Conservation (phyloP, 108 stramenopile genomes). For the Skeletonema menzelii region DNA sequence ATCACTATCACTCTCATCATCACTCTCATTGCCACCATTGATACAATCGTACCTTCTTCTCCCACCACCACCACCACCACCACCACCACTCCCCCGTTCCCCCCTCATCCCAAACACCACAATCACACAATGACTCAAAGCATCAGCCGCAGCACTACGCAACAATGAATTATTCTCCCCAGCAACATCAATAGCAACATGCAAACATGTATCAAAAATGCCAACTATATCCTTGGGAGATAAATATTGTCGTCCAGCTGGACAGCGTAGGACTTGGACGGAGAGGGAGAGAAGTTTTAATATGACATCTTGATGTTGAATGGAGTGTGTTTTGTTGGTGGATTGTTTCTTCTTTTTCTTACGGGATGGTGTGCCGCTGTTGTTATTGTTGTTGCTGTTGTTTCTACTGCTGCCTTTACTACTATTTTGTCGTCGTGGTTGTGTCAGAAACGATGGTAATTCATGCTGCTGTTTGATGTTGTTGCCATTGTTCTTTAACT, state of each 20-base stretch:
- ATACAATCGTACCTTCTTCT: neutral
- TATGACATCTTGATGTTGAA: slow-evolving; percentile 74
- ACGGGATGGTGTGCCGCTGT: neutral
- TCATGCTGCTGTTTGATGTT: neutral
- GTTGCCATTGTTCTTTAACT: neutral
- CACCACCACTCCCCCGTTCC: neutral
- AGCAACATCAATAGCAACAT: slow-evolving; percentile 47
- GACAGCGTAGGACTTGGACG: slow-evolving; percentile 70
- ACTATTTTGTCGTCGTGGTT: slow-evolving; percentile 11
- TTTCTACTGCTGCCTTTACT: neutral
- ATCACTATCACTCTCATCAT: slow-evolving; percentile 24
- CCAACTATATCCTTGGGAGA: slow-evolving; percentile 52
- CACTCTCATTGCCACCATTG: neutral
- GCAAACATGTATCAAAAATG: slow-evolving; percentile 74
- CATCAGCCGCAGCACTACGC: slow-evolving; percentile 78
- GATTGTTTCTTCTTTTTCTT: no score
- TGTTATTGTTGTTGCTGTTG: neutral
- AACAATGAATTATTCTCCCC: slow-evolving; percentile 63
- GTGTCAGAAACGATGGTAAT: slow-evolving; percentile 28
- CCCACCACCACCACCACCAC: neutral
- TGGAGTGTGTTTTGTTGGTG: neutral
- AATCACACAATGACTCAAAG: slow-evolving; percentile 72
- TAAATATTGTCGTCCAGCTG: slow-evolving; percentile 33
- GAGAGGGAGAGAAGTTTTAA: slow-evolving; percentile 73
- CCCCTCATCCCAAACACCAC: slow-evolving; percentile 65